These are phyloP conservation scores for Penicillium manginii DNA, from an alignment of 495 filamentous ascomycete species.

Conservation along the genomic window DNA sequence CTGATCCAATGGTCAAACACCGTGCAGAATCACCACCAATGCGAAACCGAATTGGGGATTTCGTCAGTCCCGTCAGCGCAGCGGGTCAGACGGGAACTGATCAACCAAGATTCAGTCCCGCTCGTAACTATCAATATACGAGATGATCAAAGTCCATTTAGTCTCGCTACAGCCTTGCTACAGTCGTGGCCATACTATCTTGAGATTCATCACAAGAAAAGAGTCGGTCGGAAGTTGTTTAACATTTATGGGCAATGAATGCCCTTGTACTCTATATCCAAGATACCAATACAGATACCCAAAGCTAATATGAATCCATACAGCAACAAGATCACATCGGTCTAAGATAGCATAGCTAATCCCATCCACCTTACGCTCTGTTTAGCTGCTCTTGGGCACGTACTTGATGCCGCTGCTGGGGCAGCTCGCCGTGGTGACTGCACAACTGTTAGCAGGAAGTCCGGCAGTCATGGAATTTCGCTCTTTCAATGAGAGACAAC, in stretches of 20 bases:
- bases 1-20: conserved; percentile 2
- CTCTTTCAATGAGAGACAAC: conserved; percentile 17
- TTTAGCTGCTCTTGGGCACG: conserved; percentile 50
- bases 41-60: background rate
- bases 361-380: background rate
- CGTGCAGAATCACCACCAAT: background rate
- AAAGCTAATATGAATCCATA: background rate
- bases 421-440: conserved; percentile 60
- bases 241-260: background rate
- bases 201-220: background rate
- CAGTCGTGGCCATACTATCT: background rate
- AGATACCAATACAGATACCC: conserved; percentile 10
- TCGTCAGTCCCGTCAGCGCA: background rate
- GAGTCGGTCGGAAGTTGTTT: background rate
- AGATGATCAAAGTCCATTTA: background rate
- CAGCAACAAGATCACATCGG: background rate
- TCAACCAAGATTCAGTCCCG: background rate
- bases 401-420: conserved; percentile 61
- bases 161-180: background rate
- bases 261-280: conserved; percentile 2
- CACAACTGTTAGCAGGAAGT: conserved; percentile 9
- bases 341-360: background rate
- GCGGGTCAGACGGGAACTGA: background rate
- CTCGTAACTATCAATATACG: background rate
- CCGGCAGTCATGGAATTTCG: background rate